These are phyloP conservation scores for Neopestalotiopsis rosae DNA, from an alignment of 2,329 filamentous ascomycete genomes.

Conservation along the genomic window DNA sequence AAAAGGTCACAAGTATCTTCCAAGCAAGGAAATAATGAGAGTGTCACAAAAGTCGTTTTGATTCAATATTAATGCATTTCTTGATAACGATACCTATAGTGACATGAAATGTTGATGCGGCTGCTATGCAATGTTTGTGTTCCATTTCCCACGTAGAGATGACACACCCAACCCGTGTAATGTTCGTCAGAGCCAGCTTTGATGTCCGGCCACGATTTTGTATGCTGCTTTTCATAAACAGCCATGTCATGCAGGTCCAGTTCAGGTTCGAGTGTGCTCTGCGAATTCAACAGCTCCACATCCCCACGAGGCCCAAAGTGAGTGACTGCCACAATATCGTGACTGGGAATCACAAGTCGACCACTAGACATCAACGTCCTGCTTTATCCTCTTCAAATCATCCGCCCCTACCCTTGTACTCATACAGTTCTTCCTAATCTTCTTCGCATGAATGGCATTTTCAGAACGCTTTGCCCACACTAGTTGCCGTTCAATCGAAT, in stretches of 20 bases:
- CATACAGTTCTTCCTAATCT: neutral
- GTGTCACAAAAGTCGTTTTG: neutral
- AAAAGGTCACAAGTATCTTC: neutral
- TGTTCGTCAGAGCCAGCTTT: neutral
- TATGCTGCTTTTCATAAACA: neutral
- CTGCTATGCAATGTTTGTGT: conserved; percentile 18
- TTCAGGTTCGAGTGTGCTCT: neutral
- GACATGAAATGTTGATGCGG: conserved; percentile 17
- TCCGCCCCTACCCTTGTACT: neutral
- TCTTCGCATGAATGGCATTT: neutral
- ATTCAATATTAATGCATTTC: conserved; percentile 15
- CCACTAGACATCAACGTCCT: neutral
- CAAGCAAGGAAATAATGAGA: neutral
- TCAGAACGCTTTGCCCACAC: conserved; percentile 9
- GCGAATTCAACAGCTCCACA: neutral
- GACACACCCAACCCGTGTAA: neutral
- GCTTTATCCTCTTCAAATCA: neutral
- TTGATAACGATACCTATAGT: conserved; percentile 9
- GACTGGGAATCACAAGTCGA: neutral
- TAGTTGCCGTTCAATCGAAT: conserved; percentile 48
- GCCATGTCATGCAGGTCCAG: neutral
- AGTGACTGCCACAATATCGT: neutral
- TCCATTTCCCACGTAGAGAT: neutral
- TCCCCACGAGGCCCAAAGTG: neutral
- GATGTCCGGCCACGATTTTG: neutral